Base-by-base conservation (phyloP, 768 basidiomycete genomes). In the Agrocybe pediades region DNA sequence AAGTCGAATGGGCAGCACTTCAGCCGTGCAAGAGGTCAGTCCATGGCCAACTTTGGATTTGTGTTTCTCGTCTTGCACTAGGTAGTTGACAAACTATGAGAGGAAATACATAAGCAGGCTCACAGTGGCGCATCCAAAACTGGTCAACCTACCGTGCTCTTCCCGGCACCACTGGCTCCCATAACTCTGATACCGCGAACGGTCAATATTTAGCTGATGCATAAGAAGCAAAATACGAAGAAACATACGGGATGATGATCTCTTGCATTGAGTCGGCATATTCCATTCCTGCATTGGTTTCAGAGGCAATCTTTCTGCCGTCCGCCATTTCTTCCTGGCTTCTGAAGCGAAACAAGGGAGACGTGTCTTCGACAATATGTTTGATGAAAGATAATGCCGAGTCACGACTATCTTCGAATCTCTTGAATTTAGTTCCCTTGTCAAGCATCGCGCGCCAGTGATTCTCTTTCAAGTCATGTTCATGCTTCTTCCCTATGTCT, bases 241-340 rank as follows among this genome's bases (percentile, higher is more conserved):
- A 46, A 19, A 6, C 45, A 19, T 46, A 46, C 45, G 25, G 45
- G 9, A 46, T 26, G 15, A 46, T 29, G 20, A 46, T 46, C 11
- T 46, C 29, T 15, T 29, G 27, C 26, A 36, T 5, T 4, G 33
- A n/a, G n/a, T n/a, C n/a, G n/a, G n/a, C n/a, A n/a, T n/a, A n/a
- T n/a, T n/a, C n/a, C n/a, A n/a, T n/a, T n/a, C n/a, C 60, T 3
- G 60, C 60, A 5, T 55, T 62, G 5, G 78, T 78, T 41, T 77
- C 69, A 1, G 71, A 67, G 11, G 79, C 62, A 44, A 69, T 64
- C 33, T 56, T 57, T 9, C 55, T 42, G 16, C 52, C 17, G 19
- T 58, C 55, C 11, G 62, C 62, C 30, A 65, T 36, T 41, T 67
- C 66, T 16, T 57, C 42, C 41, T 65, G 66, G 15, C 64, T 56